phyloP scores from a whole-genome alignment of 2,329 filamentous ascomycete genomes.

The Fusarium annulatum region DNA sequence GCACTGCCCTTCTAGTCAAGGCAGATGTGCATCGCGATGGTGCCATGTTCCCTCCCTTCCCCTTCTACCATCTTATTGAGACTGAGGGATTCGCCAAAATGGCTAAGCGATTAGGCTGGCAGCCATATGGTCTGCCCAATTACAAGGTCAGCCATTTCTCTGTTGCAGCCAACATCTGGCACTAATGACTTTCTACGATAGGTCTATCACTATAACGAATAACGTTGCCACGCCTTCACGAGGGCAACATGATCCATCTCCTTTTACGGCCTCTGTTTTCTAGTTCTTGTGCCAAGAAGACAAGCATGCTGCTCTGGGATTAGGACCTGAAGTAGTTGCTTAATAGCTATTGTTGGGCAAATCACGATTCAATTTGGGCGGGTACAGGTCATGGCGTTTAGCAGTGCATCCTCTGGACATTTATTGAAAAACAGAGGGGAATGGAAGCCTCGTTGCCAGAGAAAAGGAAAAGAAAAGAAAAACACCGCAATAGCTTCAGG shows the following conservation, averaged over 20 bases:
- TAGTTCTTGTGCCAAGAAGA: conserved; percentile 25
- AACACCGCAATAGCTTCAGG: neutral
- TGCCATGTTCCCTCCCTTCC: conserved; percentile 97
- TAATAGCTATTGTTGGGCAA: conserved; percentile 15
- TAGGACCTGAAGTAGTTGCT: neutral
- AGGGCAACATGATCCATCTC: conserved; percentile 16
- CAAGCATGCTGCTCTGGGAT: conserved; percentile 9
- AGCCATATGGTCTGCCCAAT: conserved; percentile 89
- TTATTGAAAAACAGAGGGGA: conserved; percentile 15
- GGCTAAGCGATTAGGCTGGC: conserved; percentile 88
- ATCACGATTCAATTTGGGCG: conserved; percentile 37
- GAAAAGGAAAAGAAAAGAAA: neutral
- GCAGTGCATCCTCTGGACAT: conserved; percentile 35
- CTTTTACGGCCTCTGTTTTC: conserved; percentile 14
- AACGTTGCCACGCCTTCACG: conserved; percentile 46
- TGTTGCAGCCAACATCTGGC: neutral
- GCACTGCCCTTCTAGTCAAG: conserved; percentile 92
- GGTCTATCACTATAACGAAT: conserved; percentile 94
- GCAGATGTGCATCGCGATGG: conserved; percentile 97
- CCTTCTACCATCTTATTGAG: conserved; percentile 97
- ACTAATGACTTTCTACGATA: conserved; percentile 50
- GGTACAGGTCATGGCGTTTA: conserved; percentile 43
- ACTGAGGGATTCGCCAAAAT: conserved; percentile 99
- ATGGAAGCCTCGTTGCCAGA: neutral
- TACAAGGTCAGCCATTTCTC: conserved; percentile 79